These are phyloP conservation scores for Aspergillus coremiiformis DNA, from an alignment of 495 filamentous ascomycete genomes.

Conservation along the genomic window DNA sequence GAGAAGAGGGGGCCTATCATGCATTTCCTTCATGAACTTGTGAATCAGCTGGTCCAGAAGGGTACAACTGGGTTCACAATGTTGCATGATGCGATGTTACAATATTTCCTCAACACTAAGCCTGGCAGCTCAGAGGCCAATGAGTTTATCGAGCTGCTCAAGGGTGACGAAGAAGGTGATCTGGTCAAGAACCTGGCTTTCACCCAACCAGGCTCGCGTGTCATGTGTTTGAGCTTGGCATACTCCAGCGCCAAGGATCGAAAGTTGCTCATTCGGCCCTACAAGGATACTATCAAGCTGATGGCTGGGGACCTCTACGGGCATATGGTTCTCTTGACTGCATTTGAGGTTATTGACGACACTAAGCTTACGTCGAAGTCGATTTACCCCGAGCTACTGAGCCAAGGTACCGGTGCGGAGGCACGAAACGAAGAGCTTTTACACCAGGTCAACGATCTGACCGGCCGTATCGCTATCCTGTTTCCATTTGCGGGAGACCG, in stretches of 20 bases:
- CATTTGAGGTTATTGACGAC: constrained; percentile 88
- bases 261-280: constrained; percentile 76
- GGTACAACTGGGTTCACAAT: constrained; percentile 92
- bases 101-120: constrained; percentile 80
- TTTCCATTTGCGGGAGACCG: constrained; percentile 72
- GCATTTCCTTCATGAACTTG: constrained; percentile 72
- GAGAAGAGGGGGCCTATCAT: constrained; percentile 83
- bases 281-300: constrained; percentile 73
- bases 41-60: constrained; percentile 89
- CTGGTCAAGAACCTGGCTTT: constrained; percentile 91
- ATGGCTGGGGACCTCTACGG: constrained; percentile 74
- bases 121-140: constrained; percentile 68
- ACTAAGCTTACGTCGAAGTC: constrained; percentile 80
- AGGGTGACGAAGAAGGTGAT: constrained; percentile 82
- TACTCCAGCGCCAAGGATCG: constrained; percentile 87
- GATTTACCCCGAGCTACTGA: constrained; percentile 75
- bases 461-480: constrained; percentile 70
- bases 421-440: constrained; percentile 53
- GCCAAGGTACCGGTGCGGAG: constrained; percentile 52
- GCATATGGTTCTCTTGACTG: constrained; percentile 73
- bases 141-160: constrained; percentile 84
- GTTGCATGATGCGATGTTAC: constrained; percentile 94
- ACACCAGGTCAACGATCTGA: constrained; percentile 56
- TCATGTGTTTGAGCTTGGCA: constrained; percentile 75
- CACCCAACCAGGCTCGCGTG: constrained; percentile 74